A percentile compares a stretch with the other conserved stretches of the same genome.
These are phyloP conservation scores for Coelastrella sp. DNA, from an alignment of 139 green algal genomes.

Conservation along the genomic window DNA sequence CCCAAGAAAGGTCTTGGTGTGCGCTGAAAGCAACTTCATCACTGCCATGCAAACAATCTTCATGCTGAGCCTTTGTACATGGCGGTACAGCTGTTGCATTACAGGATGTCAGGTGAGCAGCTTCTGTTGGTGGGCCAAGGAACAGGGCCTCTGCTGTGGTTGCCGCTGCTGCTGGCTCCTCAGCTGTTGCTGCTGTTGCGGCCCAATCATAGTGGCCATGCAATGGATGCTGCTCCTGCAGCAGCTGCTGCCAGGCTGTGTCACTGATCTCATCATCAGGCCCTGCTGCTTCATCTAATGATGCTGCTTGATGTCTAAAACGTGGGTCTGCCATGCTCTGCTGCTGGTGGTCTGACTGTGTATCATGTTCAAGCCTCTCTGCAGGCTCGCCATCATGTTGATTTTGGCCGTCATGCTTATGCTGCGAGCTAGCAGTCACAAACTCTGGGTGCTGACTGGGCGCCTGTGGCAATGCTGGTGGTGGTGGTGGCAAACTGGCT, in stretches of 20 bases:
- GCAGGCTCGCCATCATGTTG: too few relatives aligned
- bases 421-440: too few relatives aligned
- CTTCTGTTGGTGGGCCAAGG: too few relatives aligned
- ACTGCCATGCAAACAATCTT: too few relatives aligned
- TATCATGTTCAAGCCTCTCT: background rate
- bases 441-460: too few relatives aligned
- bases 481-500: background rate
- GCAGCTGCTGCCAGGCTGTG: background rate
- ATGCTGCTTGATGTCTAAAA: background rate
- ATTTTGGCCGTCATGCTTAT: too few relatives aligned
- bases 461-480: background rate
- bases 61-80: too few relatives aligned
- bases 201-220: background rate
- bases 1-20: too few relatives aligned
- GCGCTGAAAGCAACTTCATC: too few relatives aligned
- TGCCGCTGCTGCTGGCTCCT: background rate
- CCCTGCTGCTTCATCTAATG: background rate
- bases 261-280: background rate
- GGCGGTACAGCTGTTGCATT: too few relatives aligned
- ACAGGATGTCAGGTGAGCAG: too few relatives aligned
- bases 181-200: slow-evolving; percentile 34
- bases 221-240: slow-evolving; percentile 4
- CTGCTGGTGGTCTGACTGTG: background rate
- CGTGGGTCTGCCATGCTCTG: background rate
- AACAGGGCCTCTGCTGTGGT: background rate